Evolutionary conservation across 495 filamentous ascomycete genomes (phyloP), one percentile per base, ranked within the genome.

Genomic region (Neurospora tetrasperma): DNA sequence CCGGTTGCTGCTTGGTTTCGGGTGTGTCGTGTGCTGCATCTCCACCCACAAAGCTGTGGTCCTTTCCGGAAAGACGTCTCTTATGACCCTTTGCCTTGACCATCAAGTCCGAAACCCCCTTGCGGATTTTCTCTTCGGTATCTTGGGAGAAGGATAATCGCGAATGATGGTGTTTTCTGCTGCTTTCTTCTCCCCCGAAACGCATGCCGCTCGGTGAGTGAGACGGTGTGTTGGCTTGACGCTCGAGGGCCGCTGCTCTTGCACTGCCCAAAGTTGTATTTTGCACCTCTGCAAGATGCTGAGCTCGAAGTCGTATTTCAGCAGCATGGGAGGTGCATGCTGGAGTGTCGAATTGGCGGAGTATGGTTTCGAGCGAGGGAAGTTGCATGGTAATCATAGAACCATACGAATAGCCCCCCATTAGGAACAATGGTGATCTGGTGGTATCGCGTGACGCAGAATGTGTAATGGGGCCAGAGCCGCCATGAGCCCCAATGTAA

Each of bases 341-440:
- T 0, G 88, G 86, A 8, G 79, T 76, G 44, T 82, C 77, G 74
- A 97, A 93, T 5, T 87, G 80, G 0, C 85, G 75, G 4, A 92
- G 74, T 54, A 97, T 87, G 2, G 84, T 81, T 16, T 84, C 78
- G 35, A 90, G 80, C 12, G 84, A 78, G 3, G 94, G 94, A 6
- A 95, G 88, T 74, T 90, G 88, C 5, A 86, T 88, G 12, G 92
- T 88, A 54, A 98, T 88, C 73, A 97, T 84, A 6, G 93, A 91
- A 43, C 96, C 96, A 78, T 97, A 98, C 0, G 95, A 98, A 80
- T 98, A 98, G 48, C 96, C 96, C 3, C 87, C 91, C 5, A 96
- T 78, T 2, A 97, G 78, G 6, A 94, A 72, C 23, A 79, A 70
- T 5, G 82, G 81, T 1, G 54, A 35, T 27, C 35, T 16, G 14